Evolutionary conservation across 116 monocot species (phyloP).

Genomic region (Thalassia testudinum): DNA sequence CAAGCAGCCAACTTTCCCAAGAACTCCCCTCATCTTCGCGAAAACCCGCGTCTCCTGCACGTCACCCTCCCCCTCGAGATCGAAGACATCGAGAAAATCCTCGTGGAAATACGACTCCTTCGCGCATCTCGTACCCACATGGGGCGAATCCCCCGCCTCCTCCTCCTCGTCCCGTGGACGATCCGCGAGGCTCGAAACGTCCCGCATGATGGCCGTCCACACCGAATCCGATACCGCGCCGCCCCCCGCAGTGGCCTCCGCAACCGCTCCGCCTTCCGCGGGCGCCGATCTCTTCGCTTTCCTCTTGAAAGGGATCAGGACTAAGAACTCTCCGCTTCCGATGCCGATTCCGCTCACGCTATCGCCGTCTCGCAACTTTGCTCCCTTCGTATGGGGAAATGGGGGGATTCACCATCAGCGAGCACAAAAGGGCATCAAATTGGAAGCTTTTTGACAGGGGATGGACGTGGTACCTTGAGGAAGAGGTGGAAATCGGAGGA

Average conservation of each 20-base stretch:
- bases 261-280: background rate
- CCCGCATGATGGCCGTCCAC: slow-evolving; percentile 67
- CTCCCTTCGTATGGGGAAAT: slow-evolving; percentile 28
- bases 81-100: slow-evolving; percentile 16
- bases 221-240: slow-evolving; percentile 22
- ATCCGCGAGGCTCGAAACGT: slow-evolving; percentile 37
- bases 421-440: background rate
- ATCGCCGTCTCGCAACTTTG: slow-evolving; percentile 28
- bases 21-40: slow-evolving; percentile 2
- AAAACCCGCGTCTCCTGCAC: background rate
- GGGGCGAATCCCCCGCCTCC: background rate
- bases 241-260: background rate
- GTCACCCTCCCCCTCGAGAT: slow-evolving; percentile 10
- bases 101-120: slow-evolving; percentile 2
- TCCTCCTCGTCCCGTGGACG: background rate
- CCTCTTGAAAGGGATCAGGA: slow-evolving; percentile 63
- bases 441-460: background rate
- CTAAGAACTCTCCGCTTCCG: slow-evolving; percentile 38
- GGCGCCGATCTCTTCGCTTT: slow-evolving; percentile 14
- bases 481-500: slow-evolving; percentile 61
- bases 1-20: slow-evolving; percentile 34
- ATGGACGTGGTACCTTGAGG: slow-evolving; percentile 29
- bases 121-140: background rate
- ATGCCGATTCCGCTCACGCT: slow-evolving; percentile 15
- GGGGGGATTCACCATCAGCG: background rate